A percentile compares a stretch with the other conserved stretches of the same genome.
Conservation (phyloP, 2,329 filamentous ascomycete genomes). For the Incumbomyces delicatus region DNA sequence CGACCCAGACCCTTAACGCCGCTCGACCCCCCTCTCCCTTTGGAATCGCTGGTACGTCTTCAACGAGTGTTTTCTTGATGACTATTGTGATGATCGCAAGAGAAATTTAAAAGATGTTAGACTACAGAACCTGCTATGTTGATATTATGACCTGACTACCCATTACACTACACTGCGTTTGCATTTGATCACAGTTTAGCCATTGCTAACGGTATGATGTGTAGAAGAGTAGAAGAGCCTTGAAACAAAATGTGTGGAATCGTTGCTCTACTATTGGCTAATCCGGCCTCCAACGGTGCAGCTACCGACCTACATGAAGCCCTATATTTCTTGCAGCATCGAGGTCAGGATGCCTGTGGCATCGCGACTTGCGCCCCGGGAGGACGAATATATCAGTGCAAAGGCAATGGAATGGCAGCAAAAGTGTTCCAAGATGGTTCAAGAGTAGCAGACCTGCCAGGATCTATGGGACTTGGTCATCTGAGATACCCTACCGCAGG, state of each 20-base stretch:
- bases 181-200: background rate
- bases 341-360: constrained; percentile 80
- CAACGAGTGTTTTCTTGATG: too few relatives aligned
- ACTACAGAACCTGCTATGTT: constrained; percentile 28
- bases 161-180: background rate
- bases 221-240: background rate
- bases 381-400: constrained; percentile 78
- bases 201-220: background rate
- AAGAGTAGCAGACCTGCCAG: constrained; percentile 63
- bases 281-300: constrained; percentile 38
- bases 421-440: constrained; percentile 76
- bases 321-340: constrained; percentile 62
- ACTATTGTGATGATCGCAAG: constrained; percentile 9
- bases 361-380: constrained; percentile 66
- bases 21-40: too few relatives aligned
- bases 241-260: constrained; percentile 51
- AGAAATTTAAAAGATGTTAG: constrained; percentile 32
- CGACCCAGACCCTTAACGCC: too few relatives aligned
- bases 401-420: constrained; percentile 79
- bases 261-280: constrained; percentile 50
- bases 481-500: constrained; percentile 84
- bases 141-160: constrained; percentile 3
- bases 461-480: constrained; percentile 79
- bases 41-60: background rate
- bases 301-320: constrained; percentile 61